Percentiles rank a stretch among this genome's conserved stretches.
Conservation (phyloP, 2,329 filamentous ascomycete genomes). For the Diaporthe helianthi region DNA sequence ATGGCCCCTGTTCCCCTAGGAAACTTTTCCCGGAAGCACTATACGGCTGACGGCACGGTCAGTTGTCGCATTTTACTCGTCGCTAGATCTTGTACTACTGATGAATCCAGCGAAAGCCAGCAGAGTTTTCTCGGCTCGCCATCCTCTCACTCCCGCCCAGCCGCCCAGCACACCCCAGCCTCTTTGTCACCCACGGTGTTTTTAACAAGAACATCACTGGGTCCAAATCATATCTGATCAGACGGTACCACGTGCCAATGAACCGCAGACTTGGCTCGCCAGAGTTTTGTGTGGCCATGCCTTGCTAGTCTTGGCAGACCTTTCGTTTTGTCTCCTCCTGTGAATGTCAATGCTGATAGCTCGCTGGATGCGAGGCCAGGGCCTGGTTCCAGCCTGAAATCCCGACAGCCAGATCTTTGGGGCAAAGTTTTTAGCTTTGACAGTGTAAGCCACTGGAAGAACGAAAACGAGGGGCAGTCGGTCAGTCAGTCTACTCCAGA, state of each 20-base stretch:
- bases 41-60: background rate
- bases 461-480: too few species aligned
- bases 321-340: background rate
- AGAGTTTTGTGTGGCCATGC: background rate
- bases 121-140: constrained; percentile 13
- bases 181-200: background rate
- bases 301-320: constrained; percentile 11
- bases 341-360: background rate
- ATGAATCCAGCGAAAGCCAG: background rate
- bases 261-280: background rate
- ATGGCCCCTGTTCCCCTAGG: background rate
- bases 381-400: background rate
- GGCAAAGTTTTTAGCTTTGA: background rate
- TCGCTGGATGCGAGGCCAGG: background rate
- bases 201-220: constrained; percentile 11
- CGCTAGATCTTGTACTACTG: background rate
- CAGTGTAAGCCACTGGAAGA: background rate
- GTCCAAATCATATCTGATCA: background rate
- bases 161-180: background rate
- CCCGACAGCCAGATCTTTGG: background rate
- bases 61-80: background rate
- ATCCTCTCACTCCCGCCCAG: background rate
- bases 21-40: background rate
- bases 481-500: too few species aligned
- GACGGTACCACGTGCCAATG: background rate